Evolutionary conservation across 768 basidiomycete species (phyloP), one percentile per base, ranked within the genome.

Genomic region (Hebeloma cylindrosporum): DNA sequence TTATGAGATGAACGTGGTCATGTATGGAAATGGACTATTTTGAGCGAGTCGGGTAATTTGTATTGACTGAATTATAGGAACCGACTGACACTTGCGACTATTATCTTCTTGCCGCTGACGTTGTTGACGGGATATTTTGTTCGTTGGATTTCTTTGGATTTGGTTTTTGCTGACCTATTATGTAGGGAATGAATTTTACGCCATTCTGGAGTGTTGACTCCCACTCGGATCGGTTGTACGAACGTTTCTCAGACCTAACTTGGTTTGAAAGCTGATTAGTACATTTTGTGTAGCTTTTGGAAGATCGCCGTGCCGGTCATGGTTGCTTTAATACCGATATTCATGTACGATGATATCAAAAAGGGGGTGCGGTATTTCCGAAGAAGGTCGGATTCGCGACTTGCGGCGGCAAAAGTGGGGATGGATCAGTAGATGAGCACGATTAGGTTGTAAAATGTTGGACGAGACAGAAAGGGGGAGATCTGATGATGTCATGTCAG

Each of bases 111-210:
- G 7, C 85, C 85, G 2, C 61, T 86, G 40, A 85, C 85, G 5
- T 68, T 86, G 30, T 67, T 85, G 30, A 85, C 85, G 5, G 85
- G 85, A 43, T 88, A 87, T 66, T 87, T 86, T 53, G 85, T 82
- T 54, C 47, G 80, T 36, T 20, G n/a, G 14, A 20, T 30, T 8
- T 35, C 6, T 3, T 5, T n/a, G n/a, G n/a, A 3, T 13, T 23
- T 5, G 9, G 10, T 13, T 18, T 16, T 28, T 17, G 32, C 31
- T 45, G 9, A 49, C 16, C 5, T 31, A 32, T 17, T 23, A 26
- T 27, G 22, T n/a, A 85, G 83, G 82, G 84, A 34, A 85, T 85
- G 84, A 85, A 85, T 62, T 88, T 86, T 57, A 43, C 60, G 0
- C 18, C 40, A 16, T 79, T 84, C 72, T 79, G 73, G 75, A 65